Evolutionary conservation across 768 basidiomycete species (phyloP), one percentile per base, ranked within the genome.

Genomic region (Boletus huronensis): DNA sequence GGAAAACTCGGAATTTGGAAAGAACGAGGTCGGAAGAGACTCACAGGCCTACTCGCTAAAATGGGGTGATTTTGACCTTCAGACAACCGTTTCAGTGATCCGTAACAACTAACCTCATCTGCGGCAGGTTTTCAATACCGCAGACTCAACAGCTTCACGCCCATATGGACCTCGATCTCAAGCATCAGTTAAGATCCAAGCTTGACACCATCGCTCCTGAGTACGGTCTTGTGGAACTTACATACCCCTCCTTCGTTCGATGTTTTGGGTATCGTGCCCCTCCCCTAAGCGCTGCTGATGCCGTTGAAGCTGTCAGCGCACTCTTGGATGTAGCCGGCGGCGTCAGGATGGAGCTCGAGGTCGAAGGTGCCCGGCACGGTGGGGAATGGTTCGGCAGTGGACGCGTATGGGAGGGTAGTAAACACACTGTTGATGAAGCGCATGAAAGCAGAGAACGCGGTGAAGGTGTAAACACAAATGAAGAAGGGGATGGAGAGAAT

Each of bases 81-180:
- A 45, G 16, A 50, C 35, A 34, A 14, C 31, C 14, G 43, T 48
- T 53, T 53, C 47, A 39, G 41, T 25, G 46, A 44, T 34, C 21
- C 17, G 29, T 45, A 10, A 31, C 28, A 21, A 47, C 47, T 62
- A 41, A 63, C 48, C 54, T 54, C 48, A 45, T 50, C n/a, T 32
- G 65, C 53, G 59, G 5, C 55, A 98, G 96, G 3, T 96, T 98
- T 70, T 98, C 96, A 3, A 82, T 98, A 61, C 80, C 82, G 2
- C 95, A 99, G 70, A 95, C 93, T 16, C 94, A 97, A 61, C 95
- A 99, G 64, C 80, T 89, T 3, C 96, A 93, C 65, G 74, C 88
- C 0, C 94, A 98, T 67, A 99, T 99, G 97, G 93, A 97, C 68
- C 88, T 92, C 75, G 90, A 93, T 64, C 81, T 98, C 57, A 98